These are phyloP conservation scores for Pleurotus eryngii DNA, from an alignment of 768 basidiomycete species.

Conservation along the genomic window DNA sequence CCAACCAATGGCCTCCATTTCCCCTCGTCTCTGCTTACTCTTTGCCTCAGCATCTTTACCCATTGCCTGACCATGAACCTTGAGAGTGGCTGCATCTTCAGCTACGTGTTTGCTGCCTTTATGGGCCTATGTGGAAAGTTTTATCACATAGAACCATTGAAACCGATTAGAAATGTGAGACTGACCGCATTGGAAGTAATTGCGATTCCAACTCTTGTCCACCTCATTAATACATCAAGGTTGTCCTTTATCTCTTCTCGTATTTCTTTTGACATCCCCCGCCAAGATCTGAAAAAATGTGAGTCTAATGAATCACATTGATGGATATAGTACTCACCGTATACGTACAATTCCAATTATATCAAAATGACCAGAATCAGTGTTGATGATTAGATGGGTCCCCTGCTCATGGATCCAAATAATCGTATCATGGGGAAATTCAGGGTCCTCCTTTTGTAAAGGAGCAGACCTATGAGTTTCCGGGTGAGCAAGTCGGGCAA, in stretches of 20 bases:
- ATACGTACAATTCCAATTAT: neutral
- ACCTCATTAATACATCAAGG: neutral
- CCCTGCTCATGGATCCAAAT: neutral
- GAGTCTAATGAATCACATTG: neutral
- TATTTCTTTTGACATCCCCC: neutral
- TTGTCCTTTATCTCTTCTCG: neutral
- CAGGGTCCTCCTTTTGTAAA: neutral
- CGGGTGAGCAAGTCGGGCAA: neutral
- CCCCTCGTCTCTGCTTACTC: neutral
- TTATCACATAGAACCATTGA: neutral
- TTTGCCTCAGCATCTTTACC: neutral
- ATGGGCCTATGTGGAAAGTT: neutral
- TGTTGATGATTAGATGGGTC: neutral
- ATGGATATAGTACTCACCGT: neutral
- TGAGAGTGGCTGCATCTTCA: neutral
- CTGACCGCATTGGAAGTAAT: neutral
- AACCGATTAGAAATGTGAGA: neutral
- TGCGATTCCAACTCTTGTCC: neutral
- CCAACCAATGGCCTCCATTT: neutral
- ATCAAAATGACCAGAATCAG: neutral
- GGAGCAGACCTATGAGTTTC: neutral
- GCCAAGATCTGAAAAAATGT: neutral
- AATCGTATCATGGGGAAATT: neutral
- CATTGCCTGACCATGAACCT: neutral
- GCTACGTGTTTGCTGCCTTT: neutral